Base-by-base conservation (phyloP, 2,329 filamentous ascomycete genomes). In the Xylaria polymorpha region DNA sequence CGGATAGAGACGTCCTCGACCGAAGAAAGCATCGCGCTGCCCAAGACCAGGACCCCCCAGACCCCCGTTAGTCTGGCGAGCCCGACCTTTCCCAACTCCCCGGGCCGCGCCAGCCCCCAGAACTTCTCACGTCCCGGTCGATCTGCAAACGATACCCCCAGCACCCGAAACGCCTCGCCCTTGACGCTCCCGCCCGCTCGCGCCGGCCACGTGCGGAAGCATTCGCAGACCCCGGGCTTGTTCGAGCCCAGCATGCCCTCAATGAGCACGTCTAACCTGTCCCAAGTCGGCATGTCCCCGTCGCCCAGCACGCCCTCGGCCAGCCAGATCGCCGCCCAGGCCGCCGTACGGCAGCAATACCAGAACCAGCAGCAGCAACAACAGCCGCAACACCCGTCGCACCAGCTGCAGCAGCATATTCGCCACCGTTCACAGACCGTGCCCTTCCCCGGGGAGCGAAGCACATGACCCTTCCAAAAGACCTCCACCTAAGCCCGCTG, bases 291-390 rank as follows among this genome's bases (percentile, higher is more conserved):
- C 77, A 81, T 85, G 79, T 80, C 82, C 64, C 80, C 83, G 62
- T 77, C 79, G 75, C 81, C 81, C 51, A 78, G 79, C 44, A 79
- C 83, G 32, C 80, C 88, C 70, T 85, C 86, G 1, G 89, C 92
- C n/a, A 93, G 91, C 79, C 91, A 93, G 79, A 93, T 94, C 72
- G 92, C 92, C 46, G 92, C 92, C 20, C 92, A 94, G 80, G 90
- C 92, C 10, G 92, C 92, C 64, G 89, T 93, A 82, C 87, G 88
- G 41, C 81, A 71, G 5, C 61, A 63, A 61, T 37, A 59, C 6
- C 68, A 71, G 1, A 48, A 88, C 25, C 81, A 88, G 50, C 50
- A 87, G 32, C 81, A 85, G 76, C 64, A 61, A 12, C 64, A 61
- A 8, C 44, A 87, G 35, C 81, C 87, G 55, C 88, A 88, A 76